These are phyloP conservation scores for Dissophora ornata DNA, from an alignment of 192 early-diverging fungal genomes.

Conservation along the genomic window DNA sequence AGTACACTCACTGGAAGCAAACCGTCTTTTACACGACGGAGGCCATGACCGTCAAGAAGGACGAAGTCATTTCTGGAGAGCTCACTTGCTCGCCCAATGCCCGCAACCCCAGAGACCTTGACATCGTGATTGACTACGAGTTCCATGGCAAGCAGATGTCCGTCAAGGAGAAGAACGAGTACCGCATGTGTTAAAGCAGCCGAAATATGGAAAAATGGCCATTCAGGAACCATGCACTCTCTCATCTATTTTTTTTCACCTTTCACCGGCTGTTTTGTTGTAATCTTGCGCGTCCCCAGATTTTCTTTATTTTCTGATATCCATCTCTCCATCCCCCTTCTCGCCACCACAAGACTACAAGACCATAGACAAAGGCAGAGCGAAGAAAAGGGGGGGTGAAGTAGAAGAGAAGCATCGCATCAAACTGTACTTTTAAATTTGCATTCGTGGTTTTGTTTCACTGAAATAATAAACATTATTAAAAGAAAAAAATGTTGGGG, in stretches of 20 bases:
- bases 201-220: too few relatives aligned
- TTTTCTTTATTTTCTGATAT: conserved; percentile 3
- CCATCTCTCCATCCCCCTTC: conserved; percentile 5
- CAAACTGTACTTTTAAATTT: conserved; percentile 15
- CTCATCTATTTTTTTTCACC: neutral
- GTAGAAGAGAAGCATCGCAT: conserved; percentile 13
- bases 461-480: neutral
- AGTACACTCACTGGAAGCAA: conserved; percentile 98
- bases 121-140: conserved; percentile 78
- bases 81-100: conserved; percentile 72
- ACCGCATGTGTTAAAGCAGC: conserved; percentile 60
- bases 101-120: conserved; percentile 93
- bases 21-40: conserved; percentile 84
- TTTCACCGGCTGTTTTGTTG: neutral
- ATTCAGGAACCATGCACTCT: too few relatives aligned
- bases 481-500: conserved; percentile 2
- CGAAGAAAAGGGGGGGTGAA: neutral
- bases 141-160: conserved; percentile 50
- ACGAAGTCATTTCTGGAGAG: conserved; percentile 75
- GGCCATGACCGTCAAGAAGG: conserved; percentile 80
- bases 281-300: neutral
- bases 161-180: conserved; percentile 56
- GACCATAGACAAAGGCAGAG: neutral
- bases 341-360: neutral
- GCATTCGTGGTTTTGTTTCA: too few relatives aligned